Percentiles rank a stretch among this genome's conserved stretches.
phyloP scores from a whole-genome alignment of 2,329 filamentous ascomycete species.

The Talaromyces sp. region DNA sequence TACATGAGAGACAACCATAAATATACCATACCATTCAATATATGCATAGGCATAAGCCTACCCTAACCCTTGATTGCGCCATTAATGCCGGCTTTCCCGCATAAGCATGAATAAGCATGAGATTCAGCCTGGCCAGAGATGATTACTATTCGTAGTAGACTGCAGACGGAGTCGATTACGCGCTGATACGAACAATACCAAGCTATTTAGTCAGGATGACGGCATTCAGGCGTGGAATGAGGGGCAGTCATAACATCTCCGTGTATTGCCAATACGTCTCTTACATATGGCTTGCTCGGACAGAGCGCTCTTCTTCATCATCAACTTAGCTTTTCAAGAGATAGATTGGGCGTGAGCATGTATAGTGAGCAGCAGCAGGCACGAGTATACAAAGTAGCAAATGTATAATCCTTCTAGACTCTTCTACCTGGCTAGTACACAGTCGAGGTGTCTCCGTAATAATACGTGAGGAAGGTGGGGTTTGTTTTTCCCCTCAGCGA shows the following conservation, averaged over 20 bases:
- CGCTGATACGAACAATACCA: not conserved
- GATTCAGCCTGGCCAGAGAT: not conserved
- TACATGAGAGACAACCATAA: not conserved
- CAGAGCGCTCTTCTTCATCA: not conserved
- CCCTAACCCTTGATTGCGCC: not conserved
- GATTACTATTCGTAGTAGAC: not conserved
- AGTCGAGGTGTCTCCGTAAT: not conserved
- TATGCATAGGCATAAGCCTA: no score
- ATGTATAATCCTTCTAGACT: not conserved
- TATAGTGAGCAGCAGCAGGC: no score
- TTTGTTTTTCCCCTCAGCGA: constrained; percentile 5
- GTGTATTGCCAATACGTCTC: not conserved
- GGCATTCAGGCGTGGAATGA: not conserved
- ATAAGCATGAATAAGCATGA: not conserved
- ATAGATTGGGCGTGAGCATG: no score
- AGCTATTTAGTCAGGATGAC: not conserved
- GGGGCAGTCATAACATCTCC: not conserved
- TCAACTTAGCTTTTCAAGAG: no score
- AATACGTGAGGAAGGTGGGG: constrained; percentile 5
- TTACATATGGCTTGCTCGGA: not conserved
- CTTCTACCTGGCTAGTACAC: not conserved
- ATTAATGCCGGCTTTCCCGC: not conserved
- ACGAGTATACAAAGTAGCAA: not conserved
- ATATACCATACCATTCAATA: no score
- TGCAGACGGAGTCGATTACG: not conserved